Percentiles rank a stretch among this genome's conserved stretches.
phyloP scores from a whole-genome alignment of 305 asterid genomes.

The Solanum aculeatissimum region DNA sequence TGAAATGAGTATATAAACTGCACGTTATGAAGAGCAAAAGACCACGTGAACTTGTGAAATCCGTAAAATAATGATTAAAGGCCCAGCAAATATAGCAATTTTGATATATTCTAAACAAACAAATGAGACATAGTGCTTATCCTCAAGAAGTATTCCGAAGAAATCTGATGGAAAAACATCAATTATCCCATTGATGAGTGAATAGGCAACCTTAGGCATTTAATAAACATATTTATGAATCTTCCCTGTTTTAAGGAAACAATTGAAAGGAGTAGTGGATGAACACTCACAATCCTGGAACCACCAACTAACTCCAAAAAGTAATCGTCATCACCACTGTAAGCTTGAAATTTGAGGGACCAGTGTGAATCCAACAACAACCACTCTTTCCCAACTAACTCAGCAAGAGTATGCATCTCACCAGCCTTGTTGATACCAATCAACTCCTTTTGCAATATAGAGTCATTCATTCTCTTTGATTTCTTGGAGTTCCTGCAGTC shows the following conservation, averaged over 20 bases:
- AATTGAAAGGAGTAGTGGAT: neutral
- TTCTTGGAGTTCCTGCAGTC: conserved; percentile 44
- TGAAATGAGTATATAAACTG: neutral
- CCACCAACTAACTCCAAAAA: conserved; percentile 76
- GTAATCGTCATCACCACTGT: conserved; percentile 40
- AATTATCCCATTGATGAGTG: neutral
- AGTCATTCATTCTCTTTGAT: conserved; percentile 34
- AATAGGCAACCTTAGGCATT: neutral
- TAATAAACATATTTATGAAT: neutral
- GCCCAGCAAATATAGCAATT: neutral
- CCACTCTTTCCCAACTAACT: conserved; percentile 56
- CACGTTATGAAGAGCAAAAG: neutral
- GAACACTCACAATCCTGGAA: conserved; percentile 51
- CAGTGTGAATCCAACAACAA: conserved; percentile 54
- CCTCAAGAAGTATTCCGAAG: neutral
- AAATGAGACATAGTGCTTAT: neutral
- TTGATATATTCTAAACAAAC: neutral
- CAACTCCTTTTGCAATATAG: conserved; percentile 30
- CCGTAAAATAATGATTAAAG: neutral
- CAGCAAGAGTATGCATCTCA: conserved; percentile 43
- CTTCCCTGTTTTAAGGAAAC: neutral
- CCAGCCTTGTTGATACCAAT: conserved; percentile 48
- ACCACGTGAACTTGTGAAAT: neutral
- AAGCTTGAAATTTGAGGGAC: conserved; percentile 50
- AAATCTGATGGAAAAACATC: neutral